Conservation (phyloP, 495 filamentous ascomycete species). For the Neurospora sp. region DNA sequence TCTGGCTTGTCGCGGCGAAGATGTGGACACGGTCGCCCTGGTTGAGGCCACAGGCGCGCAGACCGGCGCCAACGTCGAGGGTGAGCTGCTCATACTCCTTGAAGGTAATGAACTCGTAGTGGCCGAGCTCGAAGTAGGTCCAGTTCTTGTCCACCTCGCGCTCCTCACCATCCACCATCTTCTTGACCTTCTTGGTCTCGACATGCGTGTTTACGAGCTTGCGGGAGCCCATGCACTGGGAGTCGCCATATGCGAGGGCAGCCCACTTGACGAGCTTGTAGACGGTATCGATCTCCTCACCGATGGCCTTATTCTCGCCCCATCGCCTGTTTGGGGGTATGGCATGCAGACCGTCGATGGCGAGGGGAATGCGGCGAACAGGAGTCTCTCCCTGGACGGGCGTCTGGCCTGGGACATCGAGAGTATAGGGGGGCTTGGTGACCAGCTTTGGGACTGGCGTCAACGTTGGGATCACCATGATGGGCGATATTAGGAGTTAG, state of each 20-base stretch:
- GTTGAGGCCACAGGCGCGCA: slow-evolving; percentile 69
- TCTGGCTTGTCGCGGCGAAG: slow-evolving; percentile 76
- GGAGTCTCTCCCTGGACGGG: slow-evolving; percentile 81
- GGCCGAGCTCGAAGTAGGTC: slow-evolving; percentile 89
- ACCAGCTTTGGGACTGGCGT: neutral
- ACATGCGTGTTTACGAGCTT: slow-evolving; percentile 74
- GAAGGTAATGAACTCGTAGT: slow-evolving; percentile 79
- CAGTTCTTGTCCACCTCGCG: slow-evolving; percentile 88
- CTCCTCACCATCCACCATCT: slow-evolving; percentile 84
- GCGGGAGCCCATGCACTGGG: slow-evolving; percentile 73
- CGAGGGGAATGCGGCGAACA: slow-evolving; percentile 66
- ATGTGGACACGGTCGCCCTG: slow-evolving; percentile 72
- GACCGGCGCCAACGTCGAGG: slow-evolving; percentile 62
- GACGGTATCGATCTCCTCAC: slow-evolving; percentile 66
- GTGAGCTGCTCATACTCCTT: slow-evolving; percentile 74
- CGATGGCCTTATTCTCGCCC: slow-evolving; percentile 24
- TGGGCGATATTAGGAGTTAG: neutral
- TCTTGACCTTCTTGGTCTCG: slow-evolving; percentile 96
- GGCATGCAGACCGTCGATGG: slow-evolving; percentile 58
- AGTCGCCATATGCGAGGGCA: slow-evolving; percentile 76
- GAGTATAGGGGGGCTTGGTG: slow-evolving; percentile 55
- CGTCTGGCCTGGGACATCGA: slow-evolving; percentile 65
- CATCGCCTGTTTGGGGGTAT: slow-evolving; percentile 17
- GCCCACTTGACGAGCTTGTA: slow-evolving; percentile 77
- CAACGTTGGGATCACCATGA: neutral